Base-by-base conservation (phyloP, 2,329 filamentous ascomycete genomes). In the Aaosphaeria arxii region DNA sequence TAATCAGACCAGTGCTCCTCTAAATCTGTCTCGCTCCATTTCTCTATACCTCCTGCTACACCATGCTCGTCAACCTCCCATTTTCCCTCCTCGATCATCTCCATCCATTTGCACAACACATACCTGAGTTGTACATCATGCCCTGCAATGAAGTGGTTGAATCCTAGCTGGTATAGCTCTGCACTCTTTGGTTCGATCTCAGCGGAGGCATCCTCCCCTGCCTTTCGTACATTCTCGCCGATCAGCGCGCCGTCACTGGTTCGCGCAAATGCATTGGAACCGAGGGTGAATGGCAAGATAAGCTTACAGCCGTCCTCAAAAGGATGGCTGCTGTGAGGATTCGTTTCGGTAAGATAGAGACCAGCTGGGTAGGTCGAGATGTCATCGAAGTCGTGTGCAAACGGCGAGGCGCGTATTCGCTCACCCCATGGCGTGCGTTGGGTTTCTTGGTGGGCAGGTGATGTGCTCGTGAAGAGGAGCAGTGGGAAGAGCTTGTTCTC, bases 191-290 rank as follows among this genome's bases (percentile, higher is more conserved):
- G 9, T n/a, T 36, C 9, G 9, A n/a, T n/a, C n/a, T 36, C 33
- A 9, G n/a, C 33, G 33, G 7, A 43, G 39, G 36, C 28, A 4
- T 43, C 36, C 3, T 48, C 44, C 44, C 49, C 46, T 38, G 6
- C 42, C 11, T 45, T 36, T 38, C 44, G 39, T 32, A 48, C 30
- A 43, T 46, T 13, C 43, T 52, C 52, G 5, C 50, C 47, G 30
- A 51, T 46, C 28, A 44, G 43, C 38, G 48, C 45, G 24, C 51
- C 46, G 29, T 51, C 48, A 39, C 48, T 51, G 11, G 45, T 53
- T 28, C 45, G 46, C 17, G 51, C 46, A 44, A 42, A 53, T 45
- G 30, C 48, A 24, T 53, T 46, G 4, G 43, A 42, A 9, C 51
- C 47, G 11, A 51, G 32, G 24, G 44, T 42, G 29, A 49, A 52